Conservation (phyloP, 78 protist genomes). For the Dictyostelium citrinum region DNA sequence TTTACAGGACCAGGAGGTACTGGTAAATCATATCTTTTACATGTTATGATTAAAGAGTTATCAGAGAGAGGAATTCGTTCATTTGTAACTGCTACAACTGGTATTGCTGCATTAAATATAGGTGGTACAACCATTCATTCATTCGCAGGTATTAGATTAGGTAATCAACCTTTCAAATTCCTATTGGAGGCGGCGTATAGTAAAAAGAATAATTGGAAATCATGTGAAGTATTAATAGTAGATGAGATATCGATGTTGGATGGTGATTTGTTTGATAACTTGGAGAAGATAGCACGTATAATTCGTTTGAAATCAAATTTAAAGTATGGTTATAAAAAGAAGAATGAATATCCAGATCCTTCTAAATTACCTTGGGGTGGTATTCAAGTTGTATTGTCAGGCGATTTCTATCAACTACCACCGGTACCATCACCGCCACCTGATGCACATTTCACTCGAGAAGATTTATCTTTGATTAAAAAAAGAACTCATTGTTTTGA, state of each 20-base stretch:
- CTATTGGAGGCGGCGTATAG: constrained; percentile 1
- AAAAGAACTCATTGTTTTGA: constrained; percentile 59
- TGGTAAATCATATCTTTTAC: constrained; percentile 78
- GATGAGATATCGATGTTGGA: constrained; percentile 92
- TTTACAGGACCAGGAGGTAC: constrained; percentile 87
- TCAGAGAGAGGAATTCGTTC: background rate
- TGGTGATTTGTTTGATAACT: constrained; percentile 72
- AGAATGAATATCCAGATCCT: background rate
- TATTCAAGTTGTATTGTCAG: constrained; percentile 84
- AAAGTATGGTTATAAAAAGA: background rate
- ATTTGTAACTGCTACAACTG: constrained; percentile 78
- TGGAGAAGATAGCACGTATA: constrained; percentile 46
- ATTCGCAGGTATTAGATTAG: constrained; percentile 77
- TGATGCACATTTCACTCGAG: background rate
- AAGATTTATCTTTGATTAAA: constrained; percentile 8
- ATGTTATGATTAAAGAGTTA: constrained; percentile 36
- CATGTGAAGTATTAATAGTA: constrained; percentile 63
- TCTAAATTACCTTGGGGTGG: constrained; percentile 84
- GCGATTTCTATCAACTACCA: constrained; percentile 91
- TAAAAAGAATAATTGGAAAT: constrained; percentile 58
- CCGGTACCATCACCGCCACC: constrained; percentile 75
- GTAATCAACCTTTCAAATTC: constrained; percentile 11
- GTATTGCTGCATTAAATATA: constrained; percentile 82
- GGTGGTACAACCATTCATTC: constrained; percentile 80
- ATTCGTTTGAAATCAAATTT: constrained; percentile 17